These are phyloP conservation scores for Drechslerella coelobrocha DNA, from an alignment of 2,329 filamentous ascomycete species.

Conservation along the genomic window DNA sequence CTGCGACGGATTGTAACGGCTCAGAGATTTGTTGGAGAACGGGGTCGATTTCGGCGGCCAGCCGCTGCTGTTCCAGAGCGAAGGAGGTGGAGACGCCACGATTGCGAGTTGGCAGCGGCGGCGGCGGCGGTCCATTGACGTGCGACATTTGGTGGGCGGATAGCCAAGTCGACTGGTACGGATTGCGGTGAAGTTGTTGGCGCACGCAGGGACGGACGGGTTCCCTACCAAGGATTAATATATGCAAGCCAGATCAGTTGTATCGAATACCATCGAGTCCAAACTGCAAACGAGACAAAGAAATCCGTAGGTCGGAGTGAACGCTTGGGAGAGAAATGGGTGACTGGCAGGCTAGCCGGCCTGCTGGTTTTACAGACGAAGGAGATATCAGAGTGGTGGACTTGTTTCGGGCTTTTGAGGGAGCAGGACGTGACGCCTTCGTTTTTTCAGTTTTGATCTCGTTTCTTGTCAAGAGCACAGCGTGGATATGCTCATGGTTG, in stretches of 20 bases:
- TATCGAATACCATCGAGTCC: conserved; percentile 42
- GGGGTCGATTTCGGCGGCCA: conserved; percentile 58
- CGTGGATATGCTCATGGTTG: conserved; percentile 20
- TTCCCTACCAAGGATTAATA: conserved; percentile 23
- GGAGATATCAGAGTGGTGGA: too few species aligned
- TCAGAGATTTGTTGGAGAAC: conserved; percentile 58
- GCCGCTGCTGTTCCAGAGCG: conserved; percentile 54
- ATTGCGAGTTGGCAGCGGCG: conserved; percentile 18
- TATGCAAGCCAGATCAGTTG: conserved; percentile 13
- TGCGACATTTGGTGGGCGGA: conserved; percentile 35
- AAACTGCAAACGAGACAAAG: conserved; percentile 24
- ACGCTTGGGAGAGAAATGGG: conserved; percentile 7
- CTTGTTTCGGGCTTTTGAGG: conserved; percentile 5
- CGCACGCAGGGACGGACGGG: conserved; percentile 10
- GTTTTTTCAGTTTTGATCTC: conserved; percentile 13
- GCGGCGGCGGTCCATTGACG: conserved; percentile 32
- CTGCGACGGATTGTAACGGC: conserved; percentile 55
- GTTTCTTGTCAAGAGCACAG: conserved; percentile 45
- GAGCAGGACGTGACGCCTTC: background rate
- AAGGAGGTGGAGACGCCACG: conserved; percentile 52
- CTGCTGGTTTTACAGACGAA: too few species aligned
- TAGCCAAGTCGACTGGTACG: conserved; percentile 17
- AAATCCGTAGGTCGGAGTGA: background rate
- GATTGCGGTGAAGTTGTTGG: conserved; percentile 12
- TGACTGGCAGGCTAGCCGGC: background rate